Base-by-base conservation (phyloP, 176 grass and related monocot species). In the Triticum turgidum region DNA sequence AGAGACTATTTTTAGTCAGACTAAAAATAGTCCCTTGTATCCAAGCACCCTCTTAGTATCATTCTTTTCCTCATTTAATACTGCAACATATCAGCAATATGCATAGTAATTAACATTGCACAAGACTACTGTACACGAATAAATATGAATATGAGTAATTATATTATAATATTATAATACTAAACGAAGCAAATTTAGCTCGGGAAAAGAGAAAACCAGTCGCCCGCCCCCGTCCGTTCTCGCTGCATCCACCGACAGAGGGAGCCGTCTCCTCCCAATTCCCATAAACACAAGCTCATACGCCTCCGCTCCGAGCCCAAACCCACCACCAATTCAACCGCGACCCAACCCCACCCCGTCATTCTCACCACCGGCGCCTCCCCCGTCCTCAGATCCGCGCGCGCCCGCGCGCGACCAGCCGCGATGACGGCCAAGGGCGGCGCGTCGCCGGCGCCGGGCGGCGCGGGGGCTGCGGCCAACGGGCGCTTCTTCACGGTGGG, bases 401-500 rank as follows among this genome's bases (percentile, higher is more conserved):
- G 14, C 64, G 51, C 42, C 3, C 39, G 42, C 75, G 80, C 13
- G 80, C 18, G 61, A 18, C 80, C 71, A 14, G 80, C 77, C 17
- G 37, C 85, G 63, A 91, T 91, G 90, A 88, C 90, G 72, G 90
- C 90, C 9, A 91, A 91, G 83, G 90, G 86, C 65, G 90, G 82
- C 63, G 78, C 85, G 80, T 51, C 89, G 89, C 85, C 89, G 76
- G 84, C 81, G 21, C 81, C 85, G n/a, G 86, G 70, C 54, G 86
- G 82, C 39, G 63, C 71, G 41, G 86, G 69, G 11, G 72, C 72
- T 12, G 70, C 44, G 24, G 86, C 77, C 9, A 91, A 17, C 62
- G 86, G 90, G 3, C 83, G 90, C 10, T 9, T 91, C 90, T 93
- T 91, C 91, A 93, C 93, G 0, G 51, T 98, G 61, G 91, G 93